phyloP scores from a whole-genome alignment of 495 filamentous ascomycete species.

The Penicillium odoratum region DNA sequence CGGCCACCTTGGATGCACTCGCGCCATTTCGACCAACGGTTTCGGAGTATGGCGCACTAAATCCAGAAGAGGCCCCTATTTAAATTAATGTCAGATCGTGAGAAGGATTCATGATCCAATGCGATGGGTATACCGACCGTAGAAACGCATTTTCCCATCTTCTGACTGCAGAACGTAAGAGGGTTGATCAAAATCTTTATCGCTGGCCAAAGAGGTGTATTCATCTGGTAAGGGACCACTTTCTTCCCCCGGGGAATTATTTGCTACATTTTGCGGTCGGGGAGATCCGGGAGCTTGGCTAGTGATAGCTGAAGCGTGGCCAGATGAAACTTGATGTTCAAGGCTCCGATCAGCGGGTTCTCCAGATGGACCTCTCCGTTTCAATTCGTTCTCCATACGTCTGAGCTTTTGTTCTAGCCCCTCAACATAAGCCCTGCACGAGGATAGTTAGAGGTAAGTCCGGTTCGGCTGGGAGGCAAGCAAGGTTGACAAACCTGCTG shows the following conservation, averaged over 20 bases:
- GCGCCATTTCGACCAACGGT: not conserved
- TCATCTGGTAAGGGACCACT: not conserved
- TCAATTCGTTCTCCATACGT: constrained; percentile 10
- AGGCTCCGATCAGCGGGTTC: not conserved
- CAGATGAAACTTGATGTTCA: not conserved
- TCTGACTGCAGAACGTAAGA: not conserved
- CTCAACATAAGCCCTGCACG: constrained; percentile 2
- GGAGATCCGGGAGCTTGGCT: not conserved
- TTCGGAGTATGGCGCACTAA: constrained; percentile 5
- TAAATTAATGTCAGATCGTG: constrained; percentile 2
- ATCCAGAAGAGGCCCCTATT: constrained; percentile 17
- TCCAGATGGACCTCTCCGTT: not conserved
- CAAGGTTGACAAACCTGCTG: constrained; percentile 2
- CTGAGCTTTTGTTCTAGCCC: constrained; percentile 10
- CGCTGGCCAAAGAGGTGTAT: not conserved
- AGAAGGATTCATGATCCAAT: not conserved
- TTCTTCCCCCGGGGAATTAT: not conserved
- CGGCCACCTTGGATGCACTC: not conserved
- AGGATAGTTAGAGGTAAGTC: not conserved
- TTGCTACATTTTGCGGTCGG: not conserved
- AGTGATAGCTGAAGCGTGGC: not conserved
- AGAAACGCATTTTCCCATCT: constrained; percentile 18
- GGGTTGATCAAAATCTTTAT: not conserved
- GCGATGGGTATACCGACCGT: constrained; percentile 8
- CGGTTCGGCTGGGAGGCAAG: not conserved